A percentile compares a stretch with the other conserved stretches of the same genome.
Evolutionary conservation across 805 yeast species (phyloP).

Genomic region (Pichia deserticola): DNA sequence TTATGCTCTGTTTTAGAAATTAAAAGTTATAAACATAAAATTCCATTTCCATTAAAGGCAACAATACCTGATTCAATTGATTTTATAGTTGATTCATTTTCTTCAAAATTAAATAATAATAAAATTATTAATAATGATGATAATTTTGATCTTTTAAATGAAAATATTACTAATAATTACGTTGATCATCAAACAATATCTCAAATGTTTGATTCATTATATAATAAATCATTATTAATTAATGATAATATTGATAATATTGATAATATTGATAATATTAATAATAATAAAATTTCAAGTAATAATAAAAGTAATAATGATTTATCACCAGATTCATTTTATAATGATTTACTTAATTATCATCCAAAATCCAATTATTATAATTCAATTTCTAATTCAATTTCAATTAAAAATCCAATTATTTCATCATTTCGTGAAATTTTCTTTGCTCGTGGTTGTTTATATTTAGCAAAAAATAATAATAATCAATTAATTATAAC

Average conservation of each 20-base stretch:
- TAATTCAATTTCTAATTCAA: conserved; percentile 18
- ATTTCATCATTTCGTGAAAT: conserved; percentile 25
- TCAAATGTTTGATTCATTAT: conserved; percentile 21
- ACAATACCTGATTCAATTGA: conserved; percentile 11
- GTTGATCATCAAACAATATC: conserved; percentile 13
- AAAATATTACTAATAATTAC: background rate
- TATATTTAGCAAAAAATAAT: conserved; percentile 27
- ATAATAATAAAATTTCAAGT: background rate
- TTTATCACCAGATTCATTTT: conserved; percentile 3
- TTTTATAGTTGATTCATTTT: conserved; percentile 5
- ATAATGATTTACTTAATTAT: conserved; percentile 20
- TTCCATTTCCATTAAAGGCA: conserved; percentile 7
- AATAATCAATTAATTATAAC: conserved; percentile 6
- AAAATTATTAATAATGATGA: background rate
- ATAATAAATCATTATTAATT: conserved; percentile 8
- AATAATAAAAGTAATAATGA: too few species aligned
- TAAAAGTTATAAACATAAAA: conserved; percentile 16
- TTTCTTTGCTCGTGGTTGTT: conserved; percentile 34
- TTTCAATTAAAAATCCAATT: conserved; percentile 8
- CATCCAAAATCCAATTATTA: conserved; percentile 24
- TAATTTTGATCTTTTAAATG: too few species aligned
- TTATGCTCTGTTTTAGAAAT: conserved; percentile 25
- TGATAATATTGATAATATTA: too few species aligned
- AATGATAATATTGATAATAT: too few species aligned
- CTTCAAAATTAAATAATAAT: background rate